Evolutionary conservation across 495 filamentous ascomycete genomes (phyloP).

Genomic region (Neurospora pannonica): DNA sequence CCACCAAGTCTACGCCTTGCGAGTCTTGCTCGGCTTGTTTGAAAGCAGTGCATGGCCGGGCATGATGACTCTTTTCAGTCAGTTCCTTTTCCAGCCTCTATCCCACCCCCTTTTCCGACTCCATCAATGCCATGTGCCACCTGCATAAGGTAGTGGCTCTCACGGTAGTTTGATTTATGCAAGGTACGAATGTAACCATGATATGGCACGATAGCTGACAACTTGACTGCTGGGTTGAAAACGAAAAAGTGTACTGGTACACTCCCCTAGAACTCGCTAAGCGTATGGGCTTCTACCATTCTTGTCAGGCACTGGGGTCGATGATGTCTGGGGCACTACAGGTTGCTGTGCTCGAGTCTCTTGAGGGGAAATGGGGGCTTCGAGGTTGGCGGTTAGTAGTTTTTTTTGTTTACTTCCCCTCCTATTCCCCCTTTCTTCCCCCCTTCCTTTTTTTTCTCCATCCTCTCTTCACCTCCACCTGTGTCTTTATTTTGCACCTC

Average conservation of each 20-base stretch:
- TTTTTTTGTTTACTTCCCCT: background rate
- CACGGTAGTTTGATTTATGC: background rate
- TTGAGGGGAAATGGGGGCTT: constrained; percentile 38
- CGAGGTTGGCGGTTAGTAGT: constrained; percentile 38
- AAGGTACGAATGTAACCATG: background rate
- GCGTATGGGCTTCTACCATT: constrained; percentile 34
- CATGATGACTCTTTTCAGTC: constrained; percentile 32
- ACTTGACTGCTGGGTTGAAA: background rate
- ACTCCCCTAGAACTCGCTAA: constrained; percentile 29
- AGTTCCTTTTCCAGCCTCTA: too few species aligned
- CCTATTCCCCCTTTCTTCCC: background rate
- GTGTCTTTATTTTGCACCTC: background rate
- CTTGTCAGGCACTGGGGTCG: constrained; percentile 28
- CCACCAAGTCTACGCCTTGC: constrained; percentile 28
- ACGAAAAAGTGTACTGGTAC: constrained; percentile 27
- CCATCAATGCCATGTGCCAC: background rate
- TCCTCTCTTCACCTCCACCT: background rate
- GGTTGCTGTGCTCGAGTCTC: constrained; percentile 39
- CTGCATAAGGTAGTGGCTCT: background rate
- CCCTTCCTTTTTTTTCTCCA: background rate
- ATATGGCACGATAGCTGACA: background rate
- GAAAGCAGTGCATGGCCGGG: constrained; percentile 38
- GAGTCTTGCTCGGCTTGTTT: constrained; percentile 44
- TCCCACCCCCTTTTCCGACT: background rate
- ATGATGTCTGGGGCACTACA: constrained; percentile 42